Base-by-base conservation (phyloP, 1,284 basidiomycete genomes). In the Boletus smithii region DNA sequence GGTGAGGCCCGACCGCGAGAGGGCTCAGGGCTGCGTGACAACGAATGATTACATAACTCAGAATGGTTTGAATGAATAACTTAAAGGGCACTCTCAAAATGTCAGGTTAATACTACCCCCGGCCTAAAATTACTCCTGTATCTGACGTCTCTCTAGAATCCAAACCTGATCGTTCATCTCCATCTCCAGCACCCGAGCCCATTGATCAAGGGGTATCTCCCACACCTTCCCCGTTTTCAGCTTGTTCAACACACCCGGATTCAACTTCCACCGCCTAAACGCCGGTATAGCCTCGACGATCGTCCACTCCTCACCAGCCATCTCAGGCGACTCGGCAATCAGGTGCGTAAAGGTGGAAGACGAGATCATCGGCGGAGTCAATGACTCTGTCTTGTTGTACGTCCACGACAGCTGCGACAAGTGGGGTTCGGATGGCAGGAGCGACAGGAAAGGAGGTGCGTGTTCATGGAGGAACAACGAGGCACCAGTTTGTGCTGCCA, bases 401-500 rank as follows among this genome's bases (percentile, higher is more conserved):
- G 67, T 70, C 85, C 88, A 91, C 22, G 59, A 39, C 14, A 26
- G 11, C 10, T 26, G 27, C 10, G 32, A 9, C 20, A 32, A 24
- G 33, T 42, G 32, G 45, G 42, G 24, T 31, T 45, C 48, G 14
- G 40, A 38, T n/a, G 42, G 14, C 17, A 54, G 32, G 34, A 63
- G 49, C 24, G 51, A 64, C 24, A 49, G 11, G 35, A 69, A 56
- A 48, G 85, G 83, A 5, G 77, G 72, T 0, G 81, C 65, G 51
- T 88, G 74, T 11, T 79, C 72, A 50, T 94, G 90, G 6, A 88
- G 81, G 73, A 97, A 97, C 37, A 94, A 80, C 0, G 90, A 90
- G 4, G 91, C 89, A 8, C 95, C 95, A 0, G 90, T 94, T 71
- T 97, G 94, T 1, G 91, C 85, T 1, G 91, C 86, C 24, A 89